Evolutionary conservation across 2,329 filamentous ascomycete genomes (phyloP).

Genomic region (Xenoacremonium recifei): DNA sequence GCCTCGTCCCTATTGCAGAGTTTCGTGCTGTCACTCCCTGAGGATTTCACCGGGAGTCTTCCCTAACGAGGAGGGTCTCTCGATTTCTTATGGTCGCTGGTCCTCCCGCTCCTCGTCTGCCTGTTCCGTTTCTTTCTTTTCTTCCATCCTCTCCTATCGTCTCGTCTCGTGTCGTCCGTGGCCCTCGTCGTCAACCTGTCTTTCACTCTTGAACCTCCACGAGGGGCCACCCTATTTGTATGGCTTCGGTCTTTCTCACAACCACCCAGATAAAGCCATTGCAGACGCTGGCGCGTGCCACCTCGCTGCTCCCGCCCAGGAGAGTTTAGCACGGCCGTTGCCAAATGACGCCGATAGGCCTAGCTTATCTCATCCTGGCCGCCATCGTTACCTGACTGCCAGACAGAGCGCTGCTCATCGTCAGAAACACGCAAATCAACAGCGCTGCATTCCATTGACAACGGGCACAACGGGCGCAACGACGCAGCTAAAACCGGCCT

Average conservation of each 20-base stretch:
- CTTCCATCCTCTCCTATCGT: conserved; percentile 6
- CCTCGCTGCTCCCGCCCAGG: conserved; percentile 12
- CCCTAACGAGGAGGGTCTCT: background rate
- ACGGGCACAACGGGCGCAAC: background rate
- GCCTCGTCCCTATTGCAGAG: background rate
- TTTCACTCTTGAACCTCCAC: too few species aligned
- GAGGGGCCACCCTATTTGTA: too few species aligned
- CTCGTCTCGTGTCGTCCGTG: conserved; percentile 6
- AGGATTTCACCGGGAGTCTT: background rate
- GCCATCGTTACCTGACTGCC: conserved; percentile 55
- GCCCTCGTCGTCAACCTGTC: too few species aligned
- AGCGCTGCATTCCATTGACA: background rate
- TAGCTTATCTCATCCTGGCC: conserved; percentile 56
- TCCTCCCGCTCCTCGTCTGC: background rate
- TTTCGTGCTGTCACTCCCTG: background rate
- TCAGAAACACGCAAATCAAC: background rate
- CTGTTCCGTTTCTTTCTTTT: background rate
- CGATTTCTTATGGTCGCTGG: conserved; percentile 2
- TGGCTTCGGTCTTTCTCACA: conserved; percentile 7
- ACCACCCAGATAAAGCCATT: background rate
- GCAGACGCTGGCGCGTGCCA: conserved; percentile 9
- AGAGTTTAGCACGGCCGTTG: conserved; percentile 12
- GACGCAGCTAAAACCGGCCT: background rate
- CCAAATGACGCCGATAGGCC: conserved; percentile 58
- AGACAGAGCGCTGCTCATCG: too few species aligned